These are phyloP conservation scores for Venturia aucupariae DNA, from an alignment of 2,329 filamentous ascomycete species.

Conservation along the genomic window DNA sequence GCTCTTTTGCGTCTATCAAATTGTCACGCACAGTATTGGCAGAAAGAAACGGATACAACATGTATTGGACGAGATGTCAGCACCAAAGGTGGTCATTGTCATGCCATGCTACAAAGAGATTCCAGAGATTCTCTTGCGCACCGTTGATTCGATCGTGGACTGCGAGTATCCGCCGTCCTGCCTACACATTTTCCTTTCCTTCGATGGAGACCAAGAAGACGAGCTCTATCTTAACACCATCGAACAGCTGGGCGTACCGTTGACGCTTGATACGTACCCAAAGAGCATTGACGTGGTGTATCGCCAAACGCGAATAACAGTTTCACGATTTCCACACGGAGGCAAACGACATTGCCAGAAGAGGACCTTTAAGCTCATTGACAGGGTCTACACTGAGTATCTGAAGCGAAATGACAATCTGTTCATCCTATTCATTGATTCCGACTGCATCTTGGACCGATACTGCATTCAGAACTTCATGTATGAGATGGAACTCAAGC, in stretches of 20 bases:
- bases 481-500: constrained; percentile 96
- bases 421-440: constrained; percentile 95
- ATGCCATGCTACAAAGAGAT: constrained; percentile 97
- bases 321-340: constrained; percentile 86
- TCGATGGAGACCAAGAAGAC: constrained; percentile 83
- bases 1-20: constrained; percentile 86
- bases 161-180: constrained; percentile 90
- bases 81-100: constrained; percentile 89
- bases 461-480: constrained; percentile 95
- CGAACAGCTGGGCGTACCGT: constrained; percentile 70
- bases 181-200: constrained; percentile 90
- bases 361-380: constrained; percentile 82
- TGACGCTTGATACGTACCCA: constrained; percentile 69
- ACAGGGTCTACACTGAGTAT: constrained; percentile 84
- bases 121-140: constrained; percentile 71
- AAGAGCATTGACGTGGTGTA: constrained; percentile 86
- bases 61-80: constrained; percentile 71
- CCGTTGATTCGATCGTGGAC: constrained; percentile 83
- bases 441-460: constrained; percentile 86
- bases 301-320: constrained; percentile 71
- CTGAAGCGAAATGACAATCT: constrained; percentile 81
- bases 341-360: constrained; percentile 94
- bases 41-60: constrained; percentile 74
- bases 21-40: constrained; percentile 79
- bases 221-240: constrained; percentile 84